Conservation (phyloP, 345 rosid genomes). For the Clausena lansium region DNA sequence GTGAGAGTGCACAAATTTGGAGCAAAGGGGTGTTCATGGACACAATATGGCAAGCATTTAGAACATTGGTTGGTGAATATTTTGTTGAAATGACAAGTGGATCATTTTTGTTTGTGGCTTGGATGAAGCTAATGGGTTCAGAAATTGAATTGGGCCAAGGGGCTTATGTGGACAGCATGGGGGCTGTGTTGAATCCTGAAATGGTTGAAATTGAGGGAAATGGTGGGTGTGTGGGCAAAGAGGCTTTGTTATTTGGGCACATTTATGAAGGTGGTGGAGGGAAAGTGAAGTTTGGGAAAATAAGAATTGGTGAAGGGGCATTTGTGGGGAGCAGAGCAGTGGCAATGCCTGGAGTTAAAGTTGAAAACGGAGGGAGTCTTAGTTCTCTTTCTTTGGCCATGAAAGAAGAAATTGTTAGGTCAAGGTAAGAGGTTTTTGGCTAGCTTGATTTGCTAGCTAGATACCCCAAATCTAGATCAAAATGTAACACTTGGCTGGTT, state of each 20-base stretch:
- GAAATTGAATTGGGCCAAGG: constrained; percentile 41
- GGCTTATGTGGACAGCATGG: constrained; percentile 54
- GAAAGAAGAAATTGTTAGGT: constrained; percentile 53
- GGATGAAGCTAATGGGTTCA: constrained; percentile 67
- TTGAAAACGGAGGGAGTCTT: constrained; percentile 49
- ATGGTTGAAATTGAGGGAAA: constrained; percentile 55
- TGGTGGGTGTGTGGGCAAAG: constrained; percentile 50
- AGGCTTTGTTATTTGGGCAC: constrained; percentile 61
- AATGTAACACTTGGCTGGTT: neutral
- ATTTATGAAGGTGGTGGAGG: constrained; percentile 62
- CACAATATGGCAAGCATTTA: constrained; percentile 61
- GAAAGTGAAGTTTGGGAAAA: constrained; percentile 56
- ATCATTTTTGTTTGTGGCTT: constrained; percentile 33
- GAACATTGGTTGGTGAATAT: constrained; percentile 52
- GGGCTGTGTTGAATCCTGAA: constrained; percentile 59
- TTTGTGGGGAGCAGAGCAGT: constrained; percentile 54
- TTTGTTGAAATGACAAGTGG: constrained; percentile 60
- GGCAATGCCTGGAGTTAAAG: constrained; percentile 58
- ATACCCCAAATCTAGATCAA: neutral
- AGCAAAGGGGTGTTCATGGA: constrained; percentile 50
- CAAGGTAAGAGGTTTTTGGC: neutral
- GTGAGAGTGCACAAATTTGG: constrained; percentile 46
- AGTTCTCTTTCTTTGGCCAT: constrained; percentile 51
- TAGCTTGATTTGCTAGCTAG: neutral
- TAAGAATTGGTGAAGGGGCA: constrained; percentile 46